phyloP scores from a whole-genome alignment of 2,329 filamentous ascomycete species.

The Aspergillus tamarii region DNA sequence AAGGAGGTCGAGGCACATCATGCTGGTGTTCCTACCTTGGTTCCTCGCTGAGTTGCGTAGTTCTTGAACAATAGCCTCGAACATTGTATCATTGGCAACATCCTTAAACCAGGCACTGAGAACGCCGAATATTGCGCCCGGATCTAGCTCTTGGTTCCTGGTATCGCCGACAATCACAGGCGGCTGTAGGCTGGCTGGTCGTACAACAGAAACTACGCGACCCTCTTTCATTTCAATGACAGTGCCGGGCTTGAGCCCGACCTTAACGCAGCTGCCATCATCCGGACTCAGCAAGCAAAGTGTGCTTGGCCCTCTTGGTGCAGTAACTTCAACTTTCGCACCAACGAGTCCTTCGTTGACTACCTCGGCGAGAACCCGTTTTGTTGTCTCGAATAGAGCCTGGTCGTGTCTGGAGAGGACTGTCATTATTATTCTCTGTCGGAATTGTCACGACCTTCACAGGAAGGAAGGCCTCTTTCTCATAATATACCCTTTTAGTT shows the following conservation, averaged over 20 bases:
- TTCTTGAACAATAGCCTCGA: constrained; percentile 14
- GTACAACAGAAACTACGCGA: background rate
- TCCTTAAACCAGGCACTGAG: constrained; percentile 13
- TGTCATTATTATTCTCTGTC: no score
- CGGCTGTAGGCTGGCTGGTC: background rate
- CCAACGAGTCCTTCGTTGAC: constrained; percentile 20
- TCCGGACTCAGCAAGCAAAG: background rate
- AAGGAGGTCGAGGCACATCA: background rate
- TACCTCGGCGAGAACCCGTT: constrained; percentile 17
- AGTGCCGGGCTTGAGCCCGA: background rate
- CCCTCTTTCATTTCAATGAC: background rate
- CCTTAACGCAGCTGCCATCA: background rate
- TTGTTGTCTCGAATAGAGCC: constrained; percentile 19
- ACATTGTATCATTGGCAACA: background rate
- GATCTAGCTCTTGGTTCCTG: constrained; percentile 6
- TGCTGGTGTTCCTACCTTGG: constrained; percentile 12
- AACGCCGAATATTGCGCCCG: constrained; percentile 12
- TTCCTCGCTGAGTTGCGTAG: constrained; percentile 17
- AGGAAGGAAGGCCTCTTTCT: no score
- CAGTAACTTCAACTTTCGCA: background rate
- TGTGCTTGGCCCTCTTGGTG: background rate
- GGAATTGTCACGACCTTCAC: no score
- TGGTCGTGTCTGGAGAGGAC: background rate
- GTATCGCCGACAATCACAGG: background rate
- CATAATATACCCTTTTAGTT: no score